Evolutionary conservation across 2,329 filamentous ascomycete species (phyloP).

Genomic region (Tetracladium maxilliforme): DNA sequence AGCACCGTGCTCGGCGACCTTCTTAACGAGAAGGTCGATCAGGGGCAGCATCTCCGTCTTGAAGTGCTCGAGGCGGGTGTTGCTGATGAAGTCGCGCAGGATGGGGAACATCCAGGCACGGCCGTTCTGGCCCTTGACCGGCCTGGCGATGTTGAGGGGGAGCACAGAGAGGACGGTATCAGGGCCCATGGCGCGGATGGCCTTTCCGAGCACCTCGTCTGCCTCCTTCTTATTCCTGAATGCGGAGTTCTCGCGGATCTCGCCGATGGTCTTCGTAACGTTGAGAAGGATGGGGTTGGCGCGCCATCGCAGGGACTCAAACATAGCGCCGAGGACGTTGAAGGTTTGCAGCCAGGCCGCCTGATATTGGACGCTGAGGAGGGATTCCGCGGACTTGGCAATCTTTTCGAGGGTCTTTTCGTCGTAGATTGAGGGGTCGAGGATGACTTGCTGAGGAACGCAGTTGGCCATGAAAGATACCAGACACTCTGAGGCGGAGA

Average conservation of each 20-base stretch:
- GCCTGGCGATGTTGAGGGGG: slow-evolving; percentile 71
- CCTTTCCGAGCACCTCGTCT: slow-evolving; percentile 77
- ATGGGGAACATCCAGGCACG: slow-evolving; percentile 91
- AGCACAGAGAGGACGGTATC: slow-evolving; percentile 69
- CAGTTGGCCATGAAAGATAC: slow-evolving; percentile 89
- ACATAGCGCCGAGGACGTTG: slow-evolving; percentile 73
- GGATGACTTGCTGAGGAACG: slow-evolving; percentile 65
- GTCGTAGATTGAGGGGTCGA: slow-evolving; percentile 84
- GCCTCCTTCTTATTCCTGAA: slow-evolving; percentile 93
- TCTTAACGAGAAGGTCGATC: slow-evolving; percentile 81
- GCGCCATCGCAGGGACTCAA: slow-evolving; percentile 75
- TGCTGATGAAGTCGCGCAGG: slow-evolving; percentile 76
- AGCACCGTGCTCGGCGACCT: slow-evolving; percentile 66
- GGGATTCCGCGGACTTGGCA: slow-evolving; percentile 53
- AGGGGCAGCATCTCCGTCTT: slow-evolving; percentile 73
- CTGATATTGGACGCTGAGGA: slow-evolving; percentile 85
- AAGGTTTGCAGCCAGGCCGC: slow-evolving; percentile 92
- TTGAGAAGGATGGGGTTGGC: slow-evolving; percentile 64
- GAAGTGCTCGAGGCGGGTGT: slow-evolving; percentile 80
- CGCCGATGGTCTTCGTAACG: slow-evolving; percentile 67
- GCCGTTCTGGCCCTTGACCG: slow-evolving; percentile 63
- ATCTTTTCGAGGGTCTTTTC: slow-evolving; percentile 80
- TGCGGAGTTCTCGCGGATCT: slow-evolving; percentile 73
- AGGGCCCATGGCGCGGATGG: slow-evolving; percentile 80
- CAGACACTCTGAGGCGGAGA: slow-evolving; percentile 88